Conservation (phyloP, 345 rosid genomes). For the Viola odorata region DNA sequence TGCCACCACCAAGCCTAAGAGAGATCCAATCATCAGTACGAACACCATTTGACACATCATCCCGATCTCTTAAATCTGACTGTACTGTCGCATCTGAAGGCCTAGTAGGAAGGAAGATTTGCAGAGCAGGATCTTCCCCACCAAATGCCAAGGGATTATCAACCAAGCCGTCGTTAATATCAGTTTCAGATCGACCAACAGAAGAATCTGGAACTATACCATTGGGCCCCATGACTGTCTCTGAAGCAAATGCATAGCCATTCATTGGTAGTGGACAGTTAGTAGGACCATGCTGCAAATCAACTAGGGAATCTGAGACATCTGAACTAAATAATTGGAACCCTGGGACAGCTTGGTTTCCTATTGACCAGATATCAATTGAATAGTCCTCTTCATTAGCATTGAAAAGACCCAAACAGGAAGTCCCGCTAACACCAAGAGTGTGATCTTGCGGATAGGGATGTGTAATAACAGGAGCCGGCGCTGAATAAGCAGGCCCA, state of each 20-base stretch:
- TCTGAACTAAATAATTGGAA: conserved; percentile 74
- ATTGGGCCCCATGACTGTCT: conserved; percentile 39
- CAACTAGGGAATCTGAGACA: conserved; percentile 52
- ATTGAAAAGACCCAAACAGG: conserved; percentile 62
- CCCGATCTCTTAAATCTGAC: conserved; percentile 53
- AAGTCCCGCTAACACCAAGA: conserved; percentile 42
- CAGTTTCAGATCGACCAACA: conserved; percentile 43
- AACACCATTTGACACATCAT: conserved; percentile 64
- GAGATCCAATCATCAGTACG: conserved; percentile 87
- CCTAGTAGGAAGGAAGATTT: conserved; percentile 82
- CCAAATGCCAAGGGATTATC: conserved; percentile 76
- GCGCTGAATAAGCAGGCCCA: conserved; percentile 53
- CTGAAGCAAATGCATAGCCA: conserved; percentile 59
- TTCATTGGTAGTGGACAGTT: conserved; percentile 51
- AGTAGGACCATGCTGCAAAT: conserved; percentile 48
- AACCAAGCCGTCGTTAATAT: conserved; percentile 58
- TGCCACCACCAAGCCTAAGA: conserved; percentile 82
- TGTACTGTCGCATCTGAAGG: conserved; percentile 63
- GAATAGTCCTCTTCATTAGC: conserved; percentile 61
- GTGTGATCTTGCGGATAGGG: conserved; percentile 57
- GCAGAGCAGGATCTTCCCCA: conserved; percentile 86
- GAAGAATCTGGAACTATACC: conserved; percentile 46
- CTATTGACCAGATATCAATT: conserved; percentile 66
- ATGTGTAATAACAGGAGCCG: conserved; percentile 49
- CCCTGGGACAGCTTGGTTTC: conserved; percentile 55